Evolutionary conservation across 441 rosid species (phyloP).

Genomic region (Eutrema salsugineum): DNA sequence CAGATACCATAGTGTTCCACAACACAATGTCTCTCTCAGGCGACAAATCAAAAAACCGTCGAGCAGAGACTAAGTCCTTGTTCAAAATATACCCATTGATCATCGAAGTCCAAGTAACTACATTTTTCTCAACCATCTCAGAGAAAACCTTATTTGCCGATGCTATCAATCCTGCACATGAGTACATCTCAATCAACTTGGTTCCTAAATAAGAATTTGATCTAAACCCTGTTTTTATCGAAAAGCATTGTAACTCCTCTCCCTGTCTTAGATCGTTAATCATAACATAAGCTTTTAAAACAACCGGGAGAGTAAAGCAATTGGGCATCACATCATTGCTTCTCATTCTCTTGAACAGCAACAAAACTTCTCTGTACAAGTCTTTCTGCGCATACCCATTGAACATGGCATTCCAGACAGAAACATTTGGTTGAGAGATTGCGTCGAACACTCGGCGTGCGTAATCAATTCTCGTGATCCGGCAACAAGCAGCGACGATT

Average conservation of each 20-base stretch:
- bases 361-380: constrained; percentile 34
- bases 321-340: constrained; percentile 42
- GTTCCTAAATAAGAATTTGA: constrained; percentile 49
- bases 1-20: constrained; percentile 68
- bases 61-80: constrained; percentile 47
- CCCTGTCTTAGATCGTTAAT: constrained; percentile 46
- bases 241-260: constrained; percentile 49
- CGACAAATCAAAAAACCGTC: constrained; percentile 49
- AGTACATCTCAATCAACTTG: constrained; percentile 62
- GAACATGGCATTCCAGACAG: constrained; percentile 63
- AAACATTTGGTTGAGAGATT: constrained; percentile 42
- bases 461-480: constrained; percentile 28
- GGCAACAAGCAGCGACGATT: constrained; percentile 25
- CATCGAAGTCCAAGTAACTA: constrained; percentile 66
- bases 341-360: constrained; percentile 45
- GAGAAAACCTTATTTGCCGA: constrained; percentile 52
- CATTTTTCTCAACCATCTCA: constrained; percentile 63
- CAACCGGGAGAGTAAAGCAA: constrained; percentile 57
- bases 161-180: constrained; percentile 33
- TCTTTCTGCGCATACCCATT: constrained; percentile 44
- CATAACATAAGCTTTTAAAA: constrained; percentile 51
- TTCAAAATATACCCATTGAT: constrained; percentile 47
- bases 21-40: constrained; percentile 64
- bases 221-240: constrained; percentile 52
- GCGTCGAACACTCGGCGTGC: constrained; percentile 64